Base-by-base conservation (phyloP, 306 rosid genomes). In the Parietaria judaica region DNA sequence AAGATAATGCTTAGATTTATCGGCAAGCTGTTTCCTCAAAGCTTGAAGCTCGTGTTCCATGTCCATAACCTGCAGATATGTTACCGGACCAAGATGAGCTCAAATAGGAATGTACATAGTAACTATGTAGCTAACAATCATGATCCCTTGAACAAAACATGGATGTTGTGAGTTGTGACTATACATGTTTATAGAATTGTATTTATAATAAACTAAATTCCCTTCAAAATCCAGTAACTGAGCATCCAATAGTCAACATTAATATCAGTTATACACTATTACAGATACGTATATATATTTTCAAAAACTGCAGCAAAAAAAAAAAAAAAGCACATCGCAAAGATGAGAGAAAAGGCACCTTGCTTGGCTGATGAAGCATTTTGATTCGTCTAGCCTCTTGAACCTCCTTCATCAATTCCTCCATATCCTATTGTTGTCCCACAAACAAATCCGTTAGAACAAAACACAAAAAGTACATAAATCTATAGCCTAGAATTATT, bases 341-440 rank as follows among this genome's bases (percentile, higher is more conserved):
- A 78, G 4, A 11, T 31, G 64, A 36, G 41, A 5, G 46, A 38
- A 38, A 17, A 12, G 60, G 65, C 63, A 86, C 97, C 95, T 84
- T 90, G 94, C 97, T 90, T 39, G 97, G 97, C 70, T 86, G 94
- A 77, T 90, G 97, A 75, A 90, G 84, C 97, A 90, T 86, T 76
- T 84, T 89, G 66, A 89, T 89, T 67, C 97, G 77, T 67, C 95
- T 83, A 74, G 95, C 97, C 74, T 89, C 97, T 73, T 86, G 97
- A 74, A 90, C 97, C 79, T 90, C 97, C 86, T 80, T 90, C 97
- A 90, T 90, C 64, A 90, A 65, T 67, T 90, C 90, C 67, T 90
- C 95, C 70, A 86, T 62, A 72, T 90, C 95, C 97, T 90, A 64
- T 64, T 45, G 67, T 72, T 49, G 2, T 41, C 45, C 36, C 59